Base-by-base conservation (phyloP, 805 yeast species). In the Suhomyces prunicola region DNA sequence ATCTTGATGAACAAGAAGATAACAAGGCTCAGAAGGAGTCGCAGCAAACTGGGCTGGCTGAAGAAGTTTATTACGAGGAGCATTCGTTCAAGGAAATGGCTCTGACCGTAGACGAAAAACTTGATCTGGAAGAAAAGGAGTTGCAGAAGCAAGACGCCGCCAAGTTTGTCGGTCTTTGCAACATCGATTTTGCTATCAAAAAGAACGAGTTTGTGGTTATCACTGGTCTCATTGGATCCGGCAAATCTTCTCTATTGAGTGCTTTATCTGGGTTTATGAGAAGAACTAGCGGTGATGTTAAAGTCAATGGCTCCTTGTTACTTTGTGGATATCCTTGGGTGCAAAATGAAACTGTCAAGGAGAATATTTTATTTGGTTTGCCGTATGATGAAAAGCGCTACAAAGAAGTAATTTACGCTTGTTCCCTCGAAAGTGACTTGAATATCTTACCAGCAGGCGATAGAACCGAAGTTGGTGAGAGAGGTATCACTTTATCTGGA, bases 401-500 rank as follows among this genome's bases (percentile, higher is more conserved):
- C 63, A 62, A 78, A 6, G 68, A 70, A 13, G 80, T 88, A 5
- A 65, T 90, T 12, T 69, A 76, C 39, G 86, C 86, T 1, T 89
- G 96, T 68, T 85, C 90, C 0, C 69, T 89, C 54, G 74, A 73
- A 31, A 80, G 78, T 46, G 96, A 89, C 67, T 74, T 89, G 57
- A 79, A 80, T 4, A 77, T 82, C 45, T 69, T 90, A 33, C 87
- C 88, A 8, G 90, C 85, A 39, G 93, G 93, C 29, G 96, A 90
- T 60, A 61, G 68, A 50, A 88, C 96, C 0, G 88, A 87, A 66
- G 87, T 89, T 60, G 96, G 96, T 56, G 96, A 89, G 66, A 79
- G 89, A 65, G 96, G 96, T 61, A 84, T 89, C 47, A 88, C 94
- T 0, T 70, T 89, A 42, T 86, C 93, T n/a, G 96, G 96, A 52